Evolutionary conservation across 2,329 filamentous ascomycete species (phyloP).

Genomic region (Dryadomyces quercus-mongolicae): DNA sequence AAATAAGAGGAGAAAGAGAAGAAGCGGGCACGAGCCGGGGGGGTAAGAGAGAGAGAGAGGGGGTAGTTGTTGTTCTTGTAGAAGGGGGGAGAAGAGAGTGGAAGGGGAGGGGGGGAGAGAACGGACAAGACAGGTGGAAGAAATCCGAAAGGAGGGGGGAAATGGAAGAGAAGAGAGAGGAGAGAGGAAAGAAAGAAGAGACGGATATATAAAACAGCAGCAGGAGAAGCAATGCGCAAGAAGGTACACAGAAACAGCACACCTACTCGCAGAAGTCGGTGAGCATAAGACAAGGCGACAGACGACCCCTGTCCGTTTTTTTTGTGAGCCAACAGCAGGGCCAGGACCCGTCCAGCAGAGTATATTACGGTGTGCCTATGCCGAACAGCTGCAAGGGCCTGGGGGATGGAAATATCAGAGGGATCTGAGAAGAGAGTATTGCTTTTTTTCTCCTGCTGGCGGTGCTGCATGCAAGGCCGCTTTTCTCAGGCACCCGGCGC

Average conservation of each 20-base stretch:
- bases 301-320: slow-evolving; percentile 1
- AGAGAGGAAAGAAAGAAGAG: background rate
- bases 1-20: too few relatives aligned
- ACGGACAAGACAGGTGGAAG: background rate
- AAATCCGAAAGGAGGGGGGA: background rate
- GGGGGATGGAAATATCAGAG: background rate
- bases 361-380: slow-evolving; percentile 2
- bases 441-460: background rate
- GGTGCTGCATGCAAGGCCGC: background rate
- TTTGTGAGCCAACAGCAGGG: background rate
- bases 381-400: background rate
- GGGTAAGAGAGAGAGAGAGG: too few relatives aligned
- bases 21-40: too few relatives aligned
- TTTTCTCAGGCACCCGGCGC: background rate
- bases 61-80: too few relatives aligned
- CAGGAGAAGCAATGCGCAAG: background rate
- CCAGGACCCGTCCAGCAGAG: background rate
- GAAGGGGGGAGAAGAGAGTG: slow-evolving; percentile 2
- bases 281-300: slow-evolving; percentile 17
- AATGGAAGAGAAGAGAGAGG: background rate
- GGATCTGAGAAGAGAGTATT: background rate
- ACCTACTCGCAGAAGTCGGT: slow-evolving; percentile 17
- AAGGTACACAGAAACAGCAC: background rate
- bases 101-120: background rate
- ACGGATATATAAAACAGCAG: slow-evolving; percentile 2